Conservation (phyloP, 2,329 filamentous ascomycete species). For the Fusarium fracticaudum region DNA sequence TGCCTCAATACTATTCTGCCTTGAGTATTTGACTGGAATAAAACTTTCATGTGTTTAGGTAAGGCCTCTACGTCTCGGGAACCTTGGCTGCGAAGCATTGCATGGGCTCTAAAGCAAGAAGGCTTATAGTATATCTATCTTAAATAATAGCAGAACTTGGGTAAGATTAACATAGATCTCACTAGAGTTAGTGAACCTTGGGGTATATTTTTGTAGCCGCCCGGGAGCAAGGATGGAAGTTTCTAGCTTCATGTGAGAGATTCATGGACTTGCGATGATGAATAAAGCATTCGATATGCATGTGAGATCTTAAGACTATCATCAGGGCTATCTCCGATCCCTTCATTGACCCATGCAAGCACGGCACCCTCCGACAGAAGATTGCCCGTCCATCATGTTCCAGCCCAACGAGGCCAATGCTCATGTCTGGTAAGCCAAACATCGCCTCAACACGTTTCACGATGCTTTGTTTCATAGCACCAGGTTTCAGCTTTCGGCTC, state of each 20-base stretch:
- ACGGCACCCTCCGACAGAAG: neutral
- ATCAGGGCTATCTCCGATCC: no score
- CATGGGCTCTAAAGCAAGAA: neutral
- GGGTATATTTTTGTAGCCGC: no score
- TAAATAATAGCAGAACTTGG: rapidly evolving
- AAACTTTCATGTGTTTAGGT: neutral
- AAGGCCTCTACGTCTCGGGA: neutral
- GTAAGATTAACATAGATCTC: rapidly evolving
- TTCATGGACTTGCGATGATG: no score
- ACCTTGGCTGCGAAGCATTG: no score
- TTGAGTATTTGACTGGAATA: neutral
- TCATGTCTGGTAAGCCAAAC: neutral
- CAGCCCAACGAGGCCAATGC: neutral
- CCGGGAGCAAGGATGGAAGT: no score
- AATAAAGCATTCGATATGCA: no score
- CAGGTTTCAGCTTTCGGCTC: neutral
- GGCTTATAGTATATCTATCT: rapidly evolving
- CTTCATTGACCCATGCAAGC: no score
- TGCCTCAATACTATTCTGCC: rapidly evolving
- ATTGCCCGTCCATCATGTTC: neutral
- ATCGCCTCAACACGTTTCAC: neutral
- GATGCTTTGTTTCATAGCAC: neutral
- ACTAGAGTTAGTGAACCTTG: no score
- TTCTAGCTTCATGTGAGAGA: no score
- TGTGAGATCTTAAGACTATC: no score